These are phyloP conservation scores for Daldinia decipiens DNA, from an alignment of 495 filamentous ascomycete genomes.

Conservation along the genomic window DNA sequence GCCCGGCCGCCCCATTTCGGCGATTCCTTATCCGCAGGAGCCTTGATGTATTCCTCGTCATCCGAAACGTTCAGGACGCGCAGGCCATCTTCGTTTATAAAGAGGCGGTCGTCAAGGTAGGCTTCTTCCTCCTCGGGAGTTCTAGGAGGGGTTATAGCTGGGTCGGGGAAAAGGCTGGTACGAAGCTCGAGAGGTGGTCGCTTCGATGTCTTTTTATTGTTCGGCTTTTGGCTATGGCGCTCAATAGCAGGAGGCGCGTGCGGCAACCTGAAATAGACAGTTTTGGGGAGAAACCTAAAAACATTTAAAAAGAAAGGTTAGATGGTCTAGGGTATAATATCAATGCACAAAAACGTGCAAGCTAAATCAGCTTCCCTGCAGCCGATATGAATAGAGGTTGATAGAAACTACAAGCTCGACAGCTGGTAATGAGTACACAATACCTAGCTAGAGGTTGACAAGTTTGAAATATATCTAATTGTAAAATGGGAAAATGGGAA, in stretches of 20 bases:
- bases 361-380: background rate
- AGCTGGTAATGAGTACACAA: background rate
- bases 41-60: conserved; percentile 51
- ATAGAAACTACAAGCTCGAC: background rate
- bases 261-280: conserved; percentile 75
- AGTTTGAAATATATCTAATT: background rate
- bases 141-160: conserved; percentile 63
- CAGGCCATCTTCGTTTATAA: conserved; percentile 65
- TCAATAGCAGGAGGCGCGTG: conserved; percentile 50
- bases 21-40: conserved; percentile 70
- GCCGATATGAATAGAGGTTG: background rate
- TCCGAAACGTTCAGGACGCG: conserved; percentile 52
- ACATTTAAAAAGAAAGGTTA: background rate
- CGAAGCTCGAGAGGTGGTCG: conserved; percentile 50
- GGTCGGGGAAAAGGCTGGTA: conserved; percentile 59
- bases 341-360: conserved; percentile 6
- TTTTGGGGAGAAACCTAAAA: conserved; percentile 86
- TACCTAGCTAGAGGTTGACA: background rate
- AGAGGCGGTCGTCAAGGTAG: conserved; percentile 65
- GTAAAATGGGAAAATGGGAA: conserved; percentile 3
- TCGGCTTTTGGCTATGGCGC: conserved; percentile 47
- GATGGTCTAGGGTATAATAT: conserved; percentile 16
- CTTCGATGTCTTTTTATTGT: conserved; percentile 40
- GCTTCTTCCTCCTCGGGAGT: conserved; percentile 67
- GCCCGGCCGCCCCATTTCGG: conserved; percentile 74